Evolutionary conservation across 805 yeast genomes (phyloP).

Genomic region (Debaryomyces tyrocola): DNA sequence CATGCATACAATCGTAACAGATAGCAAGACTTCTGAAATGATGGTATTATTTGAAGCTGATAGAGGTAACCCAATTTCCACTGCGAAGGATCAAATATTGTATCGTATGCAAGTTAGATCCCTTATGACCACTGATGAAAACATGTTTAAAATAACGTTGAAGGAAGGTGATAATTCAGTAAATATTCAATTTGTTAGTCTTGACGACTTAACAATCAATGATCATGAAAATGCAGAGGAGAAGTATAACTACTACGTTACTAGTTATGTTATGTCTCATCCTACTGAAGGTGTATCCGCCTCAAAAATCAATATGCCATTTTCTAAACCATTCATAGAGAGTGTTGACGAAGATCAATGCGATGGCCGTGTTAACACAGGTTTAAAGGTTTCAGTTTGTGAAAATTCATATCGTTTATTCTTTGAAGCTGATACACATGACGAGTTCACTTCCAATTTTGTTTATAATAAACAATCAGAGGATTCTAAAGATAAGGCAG

Average conservation of each 20-base stretch:
- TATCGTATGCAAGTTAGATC: slow-evolving; percentile 86
- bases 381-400: slow-evolving; percentile 75
- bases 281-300: slow-evolving; percentile 96
- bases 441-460: slow-evolving; percentile 68
- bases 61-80: slow-evolving; percentile 59
- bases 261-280: slow-evolving; percentile 89
- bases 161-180: slow-evolving; percentile 53
- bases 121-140: slow-evolving; percentile 78
- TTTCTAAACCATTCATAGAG: slow-evolving; percentile 60
- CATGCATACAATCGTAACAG: slow-evolving; percentile 80
- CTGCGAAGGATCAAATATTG: slow-evolving; percentile 83
- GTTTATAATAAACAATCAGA: slow-evolving; percentile 42
- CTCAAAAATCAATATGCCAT: slow-evolving; percentile 74
- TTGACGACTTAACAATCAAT: slow-evolving; percentile 81
- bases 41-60: slow-evolving; percentile 81
- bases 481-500: slow-evolving; percentile 21
- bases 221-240: slow-evolving; percentile 73
- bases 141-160: slow-evolving; percentile 85
- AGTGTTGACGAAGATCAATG: slow-evolving; percentile 55
- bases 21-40: slow-evolving; percentile 76
- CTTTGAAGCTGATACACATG: slow-evolving; percentile 77
- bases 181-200: slow-evolving; percentile 77
- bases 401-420: slow-evolving; percentile 76
- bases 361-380: slow-evolving; percentile 67
- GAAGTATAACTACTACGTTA: slow-evolving; percentile 89